These are phyloP conservation scores for Diplodia corticola DNA, from an alignment of 2,329 filamentous ascomycete species.

Conservation along the genomic window DNA sequence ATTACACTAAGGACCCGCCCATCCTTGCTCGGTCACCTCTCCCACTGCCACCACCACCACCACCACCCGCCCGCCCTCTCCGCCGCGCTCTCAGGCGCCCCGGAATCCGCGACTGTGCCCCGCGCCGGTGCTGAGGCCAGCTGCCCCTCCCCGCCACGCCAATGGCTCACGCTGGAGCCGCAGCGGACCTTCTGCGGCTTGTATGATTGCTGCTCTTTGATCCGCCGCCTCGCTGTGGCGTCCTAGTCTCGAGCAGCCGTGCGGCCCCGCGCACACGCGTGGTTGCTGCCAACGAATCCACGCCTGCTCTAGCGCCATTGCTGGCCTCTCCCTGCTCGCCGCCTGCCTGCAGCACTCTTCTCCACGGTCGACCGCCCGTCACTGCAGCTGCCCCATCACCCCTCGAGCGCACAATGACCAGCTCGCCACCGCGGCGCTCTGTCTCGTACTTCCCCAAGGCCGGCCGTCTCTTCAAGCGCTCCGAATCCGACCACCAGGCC, in stretches of 20 bases:
- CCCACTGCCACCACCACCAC: background rate
- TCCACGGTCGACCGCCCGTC: background rate
- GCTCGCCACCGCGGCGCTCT: background rate
- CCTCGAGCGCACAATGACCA: slow-evolving; percentile 1
- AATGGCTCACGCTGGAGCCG: background rate
- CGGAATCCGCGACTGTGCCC: background rate
- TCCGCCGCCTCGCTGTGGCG: background rate
- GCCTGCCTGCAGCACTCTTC: background rate
- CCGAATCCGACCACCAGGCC: background rate
- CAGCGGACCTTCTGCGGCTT: background rate
- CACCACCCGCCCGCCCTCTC: background rate
- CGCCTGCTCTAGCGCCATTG: background rate
- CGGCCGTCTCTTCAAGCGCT: background rate
- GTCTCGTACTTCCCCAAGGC: slow-evolving; percentile 25
- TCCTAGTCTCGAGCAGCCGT: background rate
- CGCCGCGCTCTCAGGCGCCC: background rate
- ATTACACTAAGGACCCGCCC: background rate
- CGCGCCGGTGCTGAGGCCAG: background rate
- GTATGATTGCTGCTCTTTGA: background rate
- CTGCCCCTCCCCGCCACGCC: background rate
- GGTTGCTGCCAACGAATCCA: background rate
- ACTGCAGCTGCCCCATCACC: background rate
- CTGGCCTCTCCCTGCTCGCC: background rate
- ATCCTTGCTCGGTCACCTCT: background rate
- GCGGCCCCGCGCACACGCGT: background rate